Conservation (phyloP, 345 rosid genomes). For the Sonneratia alba region DNA sequence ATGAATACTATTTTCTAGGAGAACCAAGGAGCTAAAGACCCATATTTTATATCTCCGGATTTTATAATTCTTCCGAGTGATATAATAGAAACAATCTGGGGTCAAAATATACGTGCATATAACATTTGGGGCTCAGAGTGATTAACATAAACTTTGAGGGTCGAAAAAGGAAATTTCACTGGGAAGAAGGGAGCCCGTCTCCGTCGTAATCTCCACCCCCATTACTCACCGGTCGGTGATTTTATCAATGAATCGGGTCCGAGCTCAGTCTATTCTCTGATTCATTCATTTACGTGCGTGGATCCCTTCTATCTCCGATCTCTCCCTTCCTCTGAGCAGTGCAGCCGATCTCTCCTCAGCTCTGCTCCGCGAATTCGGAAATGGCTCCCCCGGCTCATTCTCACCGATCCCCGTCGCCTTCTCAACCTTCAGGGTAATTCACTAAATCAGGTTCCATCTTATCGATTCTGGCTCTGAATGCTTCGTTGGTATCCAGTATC, state of each 20-base stretch:
- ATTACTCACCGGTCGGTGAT: neutral
- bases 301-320: neutral
- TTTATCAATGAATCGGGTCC: neutral
- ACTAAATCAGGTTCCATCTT: neutral
- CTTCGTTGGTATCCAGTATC: neutral
- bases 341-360: constrained; percentile 1
- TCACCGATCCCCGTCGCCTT: constrained; percentile 78
- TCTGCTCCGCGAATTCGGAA: constrained; percentile 8
- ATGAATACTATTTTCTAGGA: too few relatives aligned
- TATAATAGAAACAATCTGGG: too few relatives aligned
- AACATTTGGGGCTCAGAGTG: too few relatives aligned
- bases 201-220: neutral
- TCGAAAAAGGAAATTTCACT: neutral
- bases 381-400: constrained; percentile 89
- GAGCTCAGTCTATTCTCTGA: neutral
- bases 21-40: too few relatives aligned
- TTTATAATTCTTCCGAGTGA: too few relatives aligned
- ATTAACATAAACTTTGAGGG: neutral
- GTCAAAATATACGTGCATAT: too few relatives aligned
- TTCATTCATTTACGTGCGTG: constrained; percentile 2
- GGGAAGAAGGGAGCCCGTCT: neutral
- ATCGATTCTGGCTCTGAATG: neutral
- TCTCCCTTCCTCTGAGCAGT: neutral
- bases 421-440: constrained; percentile 94
- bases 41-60: too few relatives aligned